These are phyloP conservation scores for Globisporangium cederbergense DNA, from an alignment of 352 stramenopile genomes.

Conservation along the genomic window DNA sequence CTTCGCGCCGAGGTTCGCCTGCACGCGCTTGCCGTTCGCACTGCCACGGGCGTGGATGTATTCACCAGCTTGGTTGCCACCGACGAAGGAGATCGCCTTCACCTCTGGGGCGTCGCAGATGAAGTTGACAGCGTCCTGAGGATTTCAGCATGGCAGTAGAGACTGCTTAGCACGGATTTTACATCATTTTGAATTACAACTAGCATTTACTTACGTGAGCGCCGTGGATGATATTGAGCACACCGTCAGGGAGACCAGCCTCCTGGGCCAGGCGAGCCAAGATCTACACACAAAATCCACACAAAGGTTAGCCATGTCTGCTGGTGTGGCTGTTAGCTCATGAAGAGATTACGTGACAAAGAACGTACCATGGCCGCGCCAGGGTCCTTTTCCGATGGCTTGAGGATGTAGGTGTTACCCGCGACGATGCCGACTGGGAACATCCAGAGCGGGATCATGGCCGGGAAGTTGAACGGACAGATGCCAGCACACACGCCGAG, in stretches of 20 bases:
- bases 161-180: neutral
- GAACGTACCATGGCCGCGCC: constrained; percentile 71
- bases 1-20: constrained; percentile 97
- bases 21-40: constrained; percentile 92
- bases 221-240: constrained; percentile 94
- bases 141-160: constrained; percentile 14
- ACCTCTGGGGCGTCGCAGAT: constrained; percentile 94
- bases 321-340: neutral
- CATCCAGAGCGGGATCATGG: constrained; percentile 97
- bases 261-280: constrained; percentile 91
- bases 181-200: neutral
- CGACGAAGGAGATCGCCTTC: constrained; percentile 96
- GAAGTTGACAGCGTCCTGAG: constrained; percentile 91
- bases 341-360: neutral
- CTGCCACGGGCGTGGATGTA: constrained; percentile 92
- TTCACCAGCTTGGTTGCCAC: constrained; percentile 90
- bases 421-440: constrained; percentile 85
- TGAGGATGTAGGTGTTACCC: constrained; percentile 97
- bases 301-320: neutral
- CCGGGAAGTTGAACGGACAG: constrained; percentile 95
- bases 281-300: constrained; percentile 36
- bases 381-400: constrained; percentile 93
- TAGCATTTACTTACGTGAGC: constrained; percentile 42
- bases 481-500: constrained; percentile 93
- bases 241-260: constrained; percentile 91